Percentiles rank a stretch among this genome's conserved stretches.
These are phyloP conservation scores for Colletotrichum noveboracense DNA, from an alignment of 2,329 filamentous ascomycete species.

Conservation along the genomic window DNA sequence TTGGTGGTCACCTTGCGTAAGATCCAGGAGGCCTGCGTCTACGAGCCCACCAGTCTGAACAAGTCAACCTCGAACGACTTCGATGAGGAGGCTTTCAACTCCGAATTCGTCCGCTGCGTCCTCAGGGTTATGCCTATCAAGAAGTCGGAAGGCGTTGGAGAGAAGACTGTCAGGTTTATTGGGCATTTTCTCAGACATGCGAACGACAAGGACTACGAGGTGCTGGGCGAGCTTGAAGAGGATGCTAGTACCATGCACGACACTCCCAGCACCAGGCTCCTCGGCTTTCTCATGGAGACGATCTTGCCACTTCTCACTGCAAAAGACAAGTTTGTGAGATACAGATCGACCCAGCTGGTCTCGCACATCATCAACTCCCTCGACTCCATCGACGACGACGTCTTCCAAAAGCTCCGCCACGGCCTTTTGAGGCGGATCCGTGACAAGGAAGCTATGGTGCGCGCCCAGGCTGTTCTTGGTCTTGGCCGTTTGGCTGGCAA, in stretches of 20 bases:
- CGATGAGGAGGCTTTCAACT: conserved; percentile 85
- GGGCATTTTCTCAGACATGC: conserved; percentile 83
- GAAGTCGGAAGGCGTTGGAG: conserved; percentile 88
- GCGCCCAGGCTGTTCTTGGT: conserved; percentile 89
- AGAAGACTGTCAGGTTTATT: conserved; percentile 84
- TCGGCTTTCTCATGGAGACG: conserved; percentile 73
- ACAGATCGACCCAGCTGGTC: conserved; percentile 86
- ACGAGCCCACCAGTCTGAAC: conserved; percentile 61
- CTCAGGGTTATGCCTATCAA: conserved; percentile 84
- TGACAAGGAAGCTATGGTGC: conserved; percentile 92
- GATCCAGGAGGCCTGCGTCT: conserved; percentile 84
- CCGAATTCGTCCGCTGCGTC: conserved; percentile 83
- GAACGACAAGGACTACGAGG: conserved; percentile 72
- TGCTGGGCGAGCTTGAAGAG: conserved; percentile 68
- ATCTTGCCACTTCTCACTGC: conserved; percentile 78
- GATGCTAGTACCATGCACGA: conserved; percentile 77
- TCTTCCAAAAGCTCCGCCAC: conserved; percentile 83
- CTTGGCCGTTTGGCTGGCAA: conserved; percentile 85
- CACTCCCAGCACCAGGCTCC: conserved; percentile 83
- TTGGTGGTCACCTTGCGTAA: conserved; percentile 87
- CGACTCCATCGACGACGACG: conserved; percentile 88
- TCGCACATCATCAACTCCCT: conserved; percentile 92
- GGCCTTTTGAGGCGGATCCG: conserved; percentile 84
- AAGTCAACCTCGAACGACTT: conserved; percentile 68
- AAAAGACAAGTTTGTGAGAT: conserved; percentile 94